These are phyloP conservation scores for Plasmodium cynomolgi DNA, from an alignment of 169 alveolate genomes.

Conservation along the genomic window DNA sequence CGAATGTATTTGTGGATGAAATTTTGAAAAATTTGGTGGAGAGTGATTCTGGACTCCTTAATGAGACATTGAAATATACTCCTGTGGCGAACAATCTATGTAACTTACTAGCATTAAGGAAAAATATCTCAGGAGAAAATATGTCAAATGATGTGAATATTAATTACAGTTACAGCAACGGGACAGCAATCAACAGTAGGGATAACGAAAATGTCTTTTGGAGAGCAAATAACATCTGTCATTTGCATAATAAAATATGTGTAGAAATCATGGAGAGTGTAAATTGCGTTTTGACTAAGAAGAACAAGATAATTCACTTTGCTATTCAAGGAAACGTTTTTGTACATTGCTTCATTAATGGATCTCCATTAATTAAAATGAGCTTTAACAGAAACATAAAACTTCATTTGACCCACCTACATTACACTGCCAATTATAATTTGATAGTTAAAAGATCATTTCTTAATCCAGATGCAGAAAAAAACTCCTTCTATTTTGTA, in stretches of 20 bases:
- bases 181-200: not conserved
- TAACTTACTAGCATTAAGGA: conserved; percentile 20
- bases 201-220: conserved; percentile 35
- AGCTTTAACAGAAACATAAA: conserved; percentile 11
- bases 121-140: not conserved
- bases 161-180: conserved; percentile 61
- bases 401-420: conserved; percentile 21
- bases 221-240: conserved; percentile 17
- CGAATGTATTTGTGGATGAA: conserved; percentile 24
- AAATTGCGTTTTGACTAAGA: conserved; percentile 25
- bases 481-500: conserved; percentile 18
- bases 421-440: conserved; percentile 33
- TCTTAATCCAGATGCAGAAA: not conserved
- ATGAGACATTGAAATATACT: conserved; percentile 33
- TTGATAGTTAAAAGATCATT: not conserved
- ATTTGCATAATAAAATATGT: conserved; percentile 34
- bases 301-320: conserved; percentile 25
- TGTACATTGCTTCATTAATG: conserved; percentile 7
- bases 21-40: conserved; percentile 48
- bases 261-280: conserved; percentile 54
- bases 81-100: conserved; percentile 28
- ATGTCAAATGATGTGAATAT: conserved; percentile 17
- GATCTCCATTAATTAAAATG: conserved; percentile 32
- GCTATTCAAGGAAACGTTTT: conserved; percentile 34
- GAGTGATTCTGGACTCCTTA: conserved; percentile 17